phyloP scores from a whole-genome alignment of 768 basidiomycete species.

The Tulasnella sp. region DNA sequence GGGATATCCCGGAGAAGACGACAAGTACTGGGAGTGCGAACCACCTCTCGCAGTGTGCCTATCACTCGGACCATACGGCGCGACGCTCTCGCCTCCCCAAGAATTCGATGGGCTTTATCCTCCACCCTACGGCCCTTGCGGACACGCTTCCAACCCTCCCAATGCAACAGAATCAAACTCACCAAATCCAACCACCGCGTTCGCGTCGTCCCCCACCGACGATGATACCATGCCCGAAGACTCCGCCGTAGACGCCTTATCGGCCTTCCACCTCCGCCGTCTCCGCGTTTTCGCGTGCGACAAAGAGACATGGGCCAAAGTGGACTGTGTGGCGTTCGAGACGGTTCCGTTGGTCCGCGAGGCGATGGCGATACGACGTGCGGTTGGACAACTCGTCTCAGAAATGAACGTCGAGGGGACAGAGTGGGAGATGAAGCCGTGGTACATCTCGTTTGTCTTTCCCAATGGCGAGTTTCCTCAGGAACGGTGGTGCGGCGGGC shows the following conservation, averaged over 20 bases:
- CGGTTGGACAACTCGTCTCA: slow-evolving; percentile 35
- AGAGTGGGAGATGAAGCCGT: slow-evolving; percentile 36
- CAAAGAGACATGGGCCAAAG: slow-evolving; percentile 36
- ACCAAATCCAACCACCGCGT: slow-evolving; percentile 9
- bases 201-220: neutral
- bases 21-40: neutral
- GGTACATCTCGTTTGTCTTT: slow-evolving; percentile 64
- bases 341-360: slow-evolving; percentile 60
- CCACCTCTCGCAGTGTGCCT: slow-evolving; percentile 38
- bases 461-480: slow-evolving; percentile 12
- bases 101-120: slow-evolving; percentile 70
- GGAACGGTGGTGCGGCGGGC: slow-evolving; percentile 16
- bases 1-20: neutral
- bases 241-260: slow-evolving; percentile 34
- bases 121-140: slow-evolving; percentile 55
- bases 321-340: slow-evolving; percentile 66
- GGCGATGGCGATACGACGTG: slow-evolving; percentile 48
- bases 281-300: slow-evolving; percentile 42
- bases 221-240: slow-evolving; percentile 22
- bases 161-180: neutral
- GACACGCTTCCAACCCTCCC: slow-evolving; percentile 26
- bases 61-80: slow-evolving; percentile 65
- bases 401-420: slow-evolving; percentile 19
- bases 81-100: slow-evolving; percentile 43
- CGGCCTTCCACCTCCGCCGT: slow-evolving; percentile 51